Evolutionary conservation across 1,139 yeast genomes (phyloP), one percentile per base, ranked within the genome.

Genomic region (Taphrina betulina): DNA sequence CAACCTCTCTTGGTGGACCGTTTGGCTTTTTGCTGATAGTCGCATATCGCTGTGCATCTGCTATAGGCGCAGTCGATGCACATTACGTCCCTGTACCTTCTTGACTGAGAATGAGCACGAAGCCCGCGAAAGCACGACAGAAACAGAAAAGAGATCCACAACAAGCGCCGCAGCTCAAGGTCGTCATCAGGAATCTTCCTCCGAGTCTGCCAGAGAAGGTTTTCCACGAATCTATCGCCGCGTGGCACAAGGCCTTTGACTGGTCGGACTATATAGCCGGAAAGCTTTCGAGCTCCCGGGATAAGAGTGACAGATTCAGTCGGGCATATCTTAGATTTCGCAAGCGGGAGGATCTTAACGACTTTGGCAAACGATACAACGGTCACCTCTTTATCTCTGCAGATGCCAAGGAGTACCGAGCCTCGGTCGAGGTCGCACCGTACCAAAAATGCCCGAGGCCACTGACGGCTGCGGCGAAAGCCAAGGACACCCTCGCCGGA

Each of bases 351-450:
- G 46, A 48, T 23, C 17, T 62, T 14, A 35, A 52, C 16, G 55
- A 54, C 14, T 62, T 62, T 46, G 42, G 53, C 42, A 60, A 55
- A 38, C 60, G 58, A n/a, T 51, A 61, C 16, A 34, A 36, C 8
- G 60, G 61, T 1, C 55, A 42, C 16, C 8, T 23, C 10, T 46
- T 60, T 20, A 44, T 57, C 37, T 59, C 57, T 29, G 22, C 54
- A 3, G 57, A 38, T 10, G 52, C 61, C 8, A 33, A 48, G 29
- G 61, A 59, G 33, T 54, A 52, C 22, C 40, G 36, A n/a, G 50
- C 60, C 8, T 57, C 53, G 37, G 58, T 62, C 24, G 64, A 62
- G 33, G 53, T 61, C 31, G 63, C 64, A 8, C 64, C 64, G 5
- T 57, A 44, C 34, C 59, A 60, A 7, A 57, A 58, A 35, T 31